A percentile compares a stretch with the other conserved stretches of the same genome.
Evolutionary conservation across 2,329 filamentous ascomycete species (phyloP).

Genomic region (Diaporthe sp.): DNA sequence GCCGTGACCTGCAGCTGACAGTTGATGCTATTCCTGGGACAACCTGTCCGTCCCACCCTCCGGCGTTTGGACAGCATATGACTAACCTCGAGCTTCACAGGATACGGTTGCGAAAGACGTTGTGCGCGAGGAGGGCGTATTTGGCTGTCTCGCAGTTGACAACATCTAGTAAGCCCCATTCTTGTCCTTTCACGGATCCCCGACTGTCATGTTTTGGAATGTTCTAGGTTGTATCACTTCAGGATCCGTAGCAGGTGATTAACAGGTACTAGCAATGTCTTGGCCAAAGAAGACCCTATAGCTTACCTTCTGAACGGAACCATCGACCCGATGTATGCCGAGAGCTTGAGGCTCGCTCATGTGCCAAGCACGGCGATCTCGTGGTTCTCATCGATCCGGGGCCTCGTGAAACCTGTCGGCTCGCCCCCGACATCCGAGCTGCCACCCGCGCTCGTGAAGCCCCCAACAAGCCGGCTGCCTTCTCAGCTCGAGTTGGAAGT

Average conservation of each 20-base stretch:
- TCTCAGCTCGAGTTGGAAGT: conserved; percentile 91
- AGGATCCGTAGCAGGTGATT: too few species aligned
- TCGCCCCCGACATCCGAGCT: conserved; percentile 48
- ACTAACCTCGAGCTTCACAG: background rate
- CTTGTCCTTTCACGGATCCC: too few species aligned
- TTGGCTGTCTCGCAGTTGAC: conserved; percentile 93
- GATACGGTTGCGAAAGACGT: conserved; percentile 71
- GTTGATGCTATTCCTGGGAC: too few species aligned
- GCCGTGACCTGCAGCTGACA: background rate
- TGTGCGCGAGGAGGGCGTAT: conserved; percentile 82
- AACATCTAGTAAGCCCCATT: conserved; percentile 77
- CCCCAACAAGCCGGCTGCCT: conserved; percentile 64
- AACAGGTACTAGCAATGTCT: conserved; percentile 71
- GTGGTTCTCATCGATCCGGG: conserved; percentile 74
- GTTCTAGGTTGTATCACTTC: too few species aligned
- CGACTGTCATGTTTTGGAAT: too few species aligned
- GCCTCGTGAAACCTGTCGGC: conserved; percentile 68
- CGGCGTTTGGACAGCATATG: background rate
- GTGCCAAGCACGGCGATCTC: conserved; percentile 81
- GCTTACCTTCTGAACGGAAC: conserved; percentile 93
- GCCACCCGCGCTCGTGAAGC: conserved; percentile 47
- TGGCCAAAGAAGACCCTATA: conserved; percentile 80
- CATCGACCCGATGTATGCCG: conserved; percentile 84
- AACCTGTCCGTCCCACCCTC: background rate
- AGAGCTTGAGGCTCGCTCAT: conserved; percentile 80